Percentiles rank a stretch among this genome's conserved stretches.
Conservation (phyloP, 306 rosid species). For the Delonix regia region DNA sequence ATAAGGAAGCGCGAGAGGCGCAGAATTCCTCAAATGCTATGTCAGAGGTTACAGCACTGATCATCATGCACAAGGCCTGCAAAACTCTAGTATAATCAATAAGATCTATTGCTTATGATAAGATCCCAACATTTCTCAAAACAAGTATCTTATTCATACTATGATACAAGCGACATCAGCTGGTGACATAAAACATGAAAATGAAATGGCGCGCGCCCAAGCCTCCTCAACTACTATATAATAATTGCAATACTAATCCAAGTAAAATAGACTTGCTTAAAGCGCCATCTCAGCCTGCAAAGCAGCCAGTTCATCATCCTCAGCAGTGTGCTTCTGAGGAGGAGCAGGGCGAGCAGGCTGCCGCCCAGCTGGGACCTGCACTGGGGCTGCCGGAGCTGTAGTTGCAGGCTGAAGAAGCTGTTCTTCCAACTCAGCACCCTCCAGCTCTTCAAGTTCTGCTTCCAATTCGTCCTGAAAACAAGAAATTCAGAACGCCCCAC, state of each 20-base stretch:
- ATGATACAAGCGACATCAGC: slow-evolving; percentile 22
- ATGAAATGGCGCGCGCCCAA: slow-evolving; percentile 13
- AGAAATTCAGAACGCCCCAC: slow-evolving; percentile 30
- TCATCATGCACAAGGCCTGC: slow-evolving; percentile 46
- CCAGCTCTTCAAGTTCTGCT: slow-evolving; percentile 99
- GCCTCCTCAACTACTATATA: slow-evolving; percentile 18
- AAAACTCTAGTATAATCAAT: slow-evolving; percentile 38
- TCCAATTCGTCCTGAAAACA: slow-evolving; percentile 88
- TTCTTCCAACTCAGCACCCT: slow-evolving; percentile 97
- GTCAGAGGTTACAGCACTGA: slow-evolving; percentile 41
- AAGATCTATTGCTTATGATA: neutral
- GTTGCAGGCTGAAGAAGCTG: slow-evolving; percentile 98
- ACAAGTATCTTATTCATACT: slow-evolving; percentile 16
- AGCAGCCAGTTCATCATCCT: slow-evolving; percentile 95
- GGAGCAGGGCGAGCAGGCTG: slow-evolving; percentile 71
- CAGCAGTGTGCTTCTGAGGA: slow-evolving; percentile 69
- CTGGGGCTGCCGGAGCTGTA: slow-evolving; percentile 85
- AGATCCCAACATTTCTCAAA: slow-evolving; percentile 6
- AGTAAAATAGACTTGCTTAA: slow-evolving; percentile 52
- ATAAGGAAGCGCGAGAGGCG: slow-evolving; percentile 32
- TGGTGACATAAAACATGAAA: slow-evolving; percentile 28
- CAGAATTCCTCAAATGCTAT: slow-evolving; percentile 40
- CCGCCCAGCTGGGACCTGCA: slow-evolving; percentile 75
- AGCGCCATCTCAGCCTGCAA: slow-evolving; percentile 99
- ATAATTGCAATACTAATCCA: slow-evolving; percentile 31